These are phyloP conservation scores for Parafenestella ontariensis DNA, from an alignment of 2,329 filamentous ascomycete genomes.

Conservation along the genomic window DNA sequence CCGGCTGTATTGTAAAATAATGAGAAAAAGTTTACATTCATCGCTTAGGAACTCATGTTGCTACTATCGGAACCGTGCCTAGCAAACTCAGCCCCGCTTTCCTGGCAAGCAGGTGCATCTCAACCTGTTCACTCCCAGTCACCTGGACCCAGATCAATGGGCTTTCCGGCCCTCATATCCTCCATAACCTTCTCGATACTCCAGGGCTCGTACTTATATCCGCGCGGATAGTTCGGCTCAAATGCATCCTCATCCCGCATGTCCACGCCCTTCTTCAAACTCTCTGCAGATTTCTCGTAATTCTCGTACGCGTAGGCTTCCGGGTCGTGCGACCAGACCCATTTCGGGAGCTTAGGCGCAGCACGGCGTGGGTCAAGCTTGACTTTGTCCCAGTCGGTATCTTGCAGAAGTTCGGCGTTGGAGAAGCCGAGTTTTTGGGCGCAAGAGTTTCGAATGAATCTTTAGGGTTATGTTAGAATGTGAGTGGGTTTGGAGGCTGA, in stretches of 20 bases:
- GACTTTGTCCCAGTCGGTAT: conserved; percentile 58
- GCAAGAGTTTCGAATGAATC: conserved; percentile 57
- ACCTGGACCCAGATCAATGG: conserved; percentile 43
- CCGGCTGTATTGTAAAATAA: not conserved
- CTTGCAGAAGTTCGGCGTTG: conserved; percentile 56
- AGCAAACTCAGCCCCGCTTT: not conserved
- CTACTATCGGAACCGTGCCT: not conserved
- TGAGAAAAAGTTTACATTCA: not conserved
- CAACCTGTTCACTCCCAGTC: conserved; percentile 41
- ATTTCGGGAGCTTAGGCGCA: conserved; percentile 55
- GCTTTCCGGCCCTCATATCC: conserved; percentile 46
- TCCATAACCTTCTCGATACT: conserved; percentile 53
- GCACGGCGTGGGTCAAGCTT: conserved; percentile 54
- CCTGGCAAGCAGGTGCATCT: not conserved
- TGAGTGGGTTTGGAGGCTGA: not conserved
- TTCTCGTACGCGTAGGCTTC: conserved; percentile 55
- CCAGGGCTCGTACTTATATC: conserved; percentile 52
- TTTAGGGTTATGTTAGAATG: conserved; percentile 14
- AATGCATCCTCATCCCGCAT: conserved; percentile 53
- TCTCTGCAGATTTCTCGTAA: conserved; percentile 51
- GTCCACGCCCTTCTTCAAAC: conserved; percentile 50
- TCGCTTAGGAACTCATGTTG: not conserved
- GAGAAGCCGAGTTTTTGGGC: conserved; percentile 58
- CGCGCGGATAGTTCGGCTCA: conserved; percentile 55
- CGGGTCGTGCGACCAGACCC: conserved; percentile 56